Base-by-base conservation (phyloP, 495 filamentous ascomycete genomes). In the Tuber microsphaerosporum region DNA sequence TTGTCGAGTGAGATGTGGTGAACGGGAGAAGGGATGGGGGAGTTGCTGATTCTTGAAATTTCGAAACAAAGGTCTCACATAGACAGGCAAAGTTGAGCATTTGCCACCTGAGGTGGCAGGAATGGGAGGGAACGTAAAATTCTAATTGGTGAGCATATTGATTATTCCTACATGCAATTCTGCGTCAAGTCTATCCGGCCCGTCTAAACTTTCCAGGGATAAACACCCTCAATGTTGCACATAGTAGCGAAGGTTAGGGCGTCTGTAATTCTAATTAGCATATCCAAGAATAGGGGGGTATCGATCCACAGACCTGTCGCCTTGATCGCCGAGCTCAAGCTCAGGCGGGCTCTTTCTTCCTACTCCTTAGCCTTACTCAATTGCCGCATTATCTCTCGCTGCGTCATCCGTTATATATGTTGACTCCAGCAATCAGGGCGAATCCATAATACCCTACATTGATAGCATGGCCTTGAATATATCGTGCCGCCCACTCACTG, bases 401-500 rank as follows among this genome's bases (percentile, higher is more conserved):
- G 9, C 87, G 83, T 68, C 85, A 78, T 56, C 80, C 82, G 82
- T 89, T 88, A 46, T 86, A 87, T 37, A 85, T 82, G 37, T 82
- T 37, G 44, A 84, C 65, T 22, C 89, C 84, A 71, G 84, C 80
- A 19, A 86, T 74, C 7, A 84, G 82, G 44, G 76, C 84, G 71
- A 86, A 78, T 76, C 22, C 76, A 70, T 89, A 86, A 22, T 85
- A 86, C 44, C 72, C 84, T 16, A 89, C 81, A 80, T 89, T 89
- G 84, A 89, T 89, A 43, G 84, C 84, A 81, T 89, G 88, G 44
- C 88, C 88, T 44, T 83, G 86, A 69, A 80, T 80, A 81, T 88
- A 89, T 51, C 84, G 80, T 37, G 87, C 87, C 0, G 82, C 84
- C 46, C 88, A 87, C 71, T 73, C 74, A 2, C 73, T 78, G 17